These are phyloP conservation scores for Phyllosticta citriasiana DNA, from an alignment of 2,329 filamentous ascomycete genomes.

Conservation along the genomic window DNA sequence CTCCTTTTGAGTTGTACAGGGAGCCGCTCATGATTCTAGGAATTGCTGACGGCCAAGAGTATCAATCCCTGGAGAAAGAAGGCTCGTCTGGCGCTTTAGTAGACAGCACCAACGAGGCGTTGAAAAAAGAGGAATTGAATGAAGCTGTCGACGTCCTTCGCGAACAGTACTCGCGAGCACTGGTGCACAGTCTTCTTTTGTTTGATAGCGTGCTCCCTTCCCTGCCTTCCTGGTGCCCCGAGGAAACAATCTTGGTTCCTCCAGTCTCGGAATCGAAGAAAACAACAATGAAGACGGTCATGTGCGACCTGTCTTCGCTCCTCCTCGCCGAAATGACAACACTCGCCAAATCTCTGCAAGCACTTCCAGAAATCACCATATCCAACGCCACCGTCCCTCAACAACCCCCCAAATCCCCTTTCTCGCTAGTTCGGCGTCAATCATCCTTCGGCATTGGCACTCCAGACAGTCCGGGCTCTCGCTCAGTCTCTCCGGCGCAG, in stretches of 20 bases:
- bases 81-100: constrained; percentile 14
- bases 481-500: constrained; percentile 3
- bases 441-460: neutral
- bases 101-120: constrained; percentile 13
- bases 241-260: constrained; percentile 63
- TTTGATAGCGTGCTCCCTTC: constrained; percentile 48
- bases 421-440: constrained; percentile 6
- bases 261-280: constrained; percentile 56
- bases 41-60: constrained; percentile 69
- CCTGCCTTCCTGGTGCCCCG: constrained; percentile 36
- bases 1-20: constrained; percentile 83
- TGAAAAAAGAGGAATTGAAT: constrained; percentile 23
- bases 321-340: constrained; percentile 39
- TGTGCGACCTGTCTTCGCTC: constrained; percentile 35
- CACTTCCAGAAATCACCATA: constrained; percentile 54
- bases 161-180: constrained; percentile 63
- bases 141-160: constrained; percentile 62
- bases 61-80: constrained; percentile 35
- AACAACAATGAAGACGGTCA: constrained; percentile 51
- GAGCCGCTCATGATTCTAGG: constrained; percentile 77
- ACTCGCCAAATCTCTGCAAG: constrained; percentile 38
- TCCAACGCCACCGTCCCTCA: constrained; percentile 11
- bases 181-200: constrained; percentile 68
- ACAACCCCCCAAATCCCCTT: neutral
- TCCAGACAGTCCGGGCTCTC: neutral